phyloP scores from a whole-genome alignment of 2,329 filamentous ascomycete species.

The Epichloe amarillans region DNA sequence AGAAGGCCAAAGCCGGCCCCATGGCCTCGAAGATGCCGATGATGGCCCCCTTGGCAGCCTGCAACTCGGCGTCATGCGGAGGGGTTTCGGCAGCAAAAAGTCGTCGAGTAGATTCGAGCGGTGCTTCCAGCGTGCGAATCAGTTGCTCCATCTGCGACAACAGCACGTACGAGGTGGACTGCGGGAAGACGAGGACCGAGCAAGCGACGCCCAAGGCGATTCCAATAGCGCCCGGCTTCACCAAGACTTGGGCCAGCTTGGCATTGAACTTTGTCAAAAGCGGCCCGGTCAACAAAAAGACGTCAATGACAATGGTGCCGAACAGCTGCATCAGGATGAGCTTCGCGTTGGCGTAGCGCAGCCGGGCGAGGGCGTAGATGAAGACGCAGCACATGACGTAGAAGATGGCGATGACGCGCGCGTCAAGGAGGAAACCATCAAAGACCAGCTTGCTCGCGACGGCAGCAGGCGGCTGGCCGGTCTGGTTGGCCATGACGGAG shows the following conservation, averaged over 20 bases:
- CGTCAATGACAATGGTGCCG: slow-evolving; percentile 30
- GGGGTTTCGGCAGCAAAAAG: slow-evolving; percentile 10
- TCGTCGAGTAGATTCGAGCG: slow-evolving; percentile 18
- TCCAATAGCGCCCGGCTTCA: slow-evolving; percentile 32
- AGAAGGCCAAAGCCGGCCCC: slow-evolving; percentile 26
- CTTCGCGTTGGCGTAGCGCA: slow-evolving; percentile 32
- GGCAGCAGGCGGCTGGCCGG: slow-evolving; percentile 10
- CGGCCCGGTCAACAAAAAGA: slow-evolving; percentile 31
- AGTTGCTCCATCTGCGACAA: slow-evolving; percentile 21
- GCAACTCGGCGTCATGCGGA: slow-evolving; percentile 16
- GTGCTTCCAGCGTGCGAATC: slow-evolving; percentile 17
- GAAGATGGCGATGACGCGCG: slow-evolving; percentile 26
- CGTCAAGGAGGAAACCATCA: slow-evolving; percentile 33
- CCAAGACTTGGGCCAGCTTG: slow-evolving; percentile 23
- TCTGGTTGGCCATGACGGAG: slow-evolving; percentile 17
- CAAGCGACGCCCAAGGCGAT: slow-evolving; percentile 30
- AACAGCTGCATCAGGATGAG: slow-evolving; percentile 31
- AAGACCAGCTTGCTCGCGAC: slow-evolving; percentile 25
- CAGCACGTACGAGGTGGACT: slow-evolving; percentile 32
- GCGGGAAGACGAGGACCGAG: slow-evolving; percentile 33
- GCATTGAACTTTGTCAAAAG: slow-evolving; percentile 26
- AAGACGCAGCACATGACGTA: slow-evolving; percentile 27
- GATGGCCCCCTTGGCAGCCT: slow-evolving; percentile 12
- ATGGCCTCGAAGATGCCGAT: slow-evolving; percentile 24
- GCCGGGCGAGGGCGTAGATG: slow-evolving; percentile 29